These are phyloP conservation scores for Spizellomyces sp. DNA, from an alignment of 192 early-diverging fungal species.

Conservation along the genomic window DNA sequence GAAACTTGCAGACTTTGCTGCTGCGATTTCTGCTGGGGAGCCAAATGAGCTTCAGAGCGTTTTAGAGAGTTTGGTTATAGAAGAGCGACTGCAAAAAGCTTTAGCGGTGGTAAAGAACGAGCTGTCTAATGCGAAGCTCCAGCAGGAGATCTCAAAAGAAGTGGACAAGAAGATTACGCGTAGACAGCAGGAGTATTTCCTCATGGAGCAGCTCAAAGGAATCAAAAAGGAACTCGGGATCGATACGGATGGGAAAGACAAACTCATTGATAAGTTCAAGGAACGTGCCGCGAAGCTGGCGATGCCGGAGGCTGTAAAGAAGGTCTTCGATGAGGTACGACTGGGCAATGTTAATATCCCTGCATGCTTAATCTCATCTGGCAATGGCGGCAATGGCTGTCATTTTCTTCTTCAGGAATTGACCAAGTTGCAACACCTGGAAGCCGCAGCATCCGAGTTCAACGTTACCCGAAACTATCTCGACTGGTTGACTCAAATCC, in stretches of 20 bases:
- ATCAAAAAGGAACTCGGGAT: slow-evolving; percentile 99
- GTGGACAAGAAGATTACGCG: slow-evolving; percentile 98
- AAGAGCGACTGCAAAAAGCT: slow-evolving; percentile 90
- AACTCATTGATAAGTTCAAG: slow-evolving; percentile 92
- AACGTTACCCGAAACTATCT: slow-evolving; percentile 98
- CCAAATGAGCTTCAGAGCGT: slow-evolving; percentile 91
- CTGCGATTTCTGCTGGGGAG: slow-evolving; percentile 92
- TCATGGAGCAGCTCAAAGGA: slow-evolving; percentile 99
- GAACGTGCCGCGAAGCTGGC: slow-evolving; percentile 78
- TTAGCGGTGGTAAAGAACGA: slow-evolving; percentile 96
- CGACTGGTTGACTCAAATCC: slow-evolving; percentile 97
- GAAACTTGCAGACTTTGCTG: slow-evolving; percentile 95
- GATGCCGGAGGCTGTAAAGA: slow-evolving; percentile 90
- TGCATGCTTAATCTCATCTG: too few relatives aligned
- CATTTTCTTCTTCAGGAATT: slow-evolving; percentile 57
- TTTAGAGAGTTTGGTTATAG: slow-evolving; percentile 83
- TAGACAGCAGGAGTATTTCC: slow-evolving; percentile 96
- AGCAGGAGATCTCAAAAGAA: slow-evolving; percentile 96
- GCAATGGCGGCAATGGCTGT: too few relatives aligned
- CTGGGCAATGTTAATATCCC: slow-evolving; percentile 25
- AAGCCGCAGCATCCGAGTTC: slow-evolving; percentile 95
- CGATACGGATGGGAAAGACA: slow-evolving; percentile 98
- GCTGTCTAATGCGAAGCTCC: slow-evolving; percentile 94
- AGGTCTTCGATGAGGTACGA: slow-evolving; percentile 88
- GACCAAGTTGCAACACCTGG: slow-evolving; percentile 87